Conservation (phyloP, 2,329 filamentous ascomycete genomes). For the Tolypocladium tropicale region DNA sequence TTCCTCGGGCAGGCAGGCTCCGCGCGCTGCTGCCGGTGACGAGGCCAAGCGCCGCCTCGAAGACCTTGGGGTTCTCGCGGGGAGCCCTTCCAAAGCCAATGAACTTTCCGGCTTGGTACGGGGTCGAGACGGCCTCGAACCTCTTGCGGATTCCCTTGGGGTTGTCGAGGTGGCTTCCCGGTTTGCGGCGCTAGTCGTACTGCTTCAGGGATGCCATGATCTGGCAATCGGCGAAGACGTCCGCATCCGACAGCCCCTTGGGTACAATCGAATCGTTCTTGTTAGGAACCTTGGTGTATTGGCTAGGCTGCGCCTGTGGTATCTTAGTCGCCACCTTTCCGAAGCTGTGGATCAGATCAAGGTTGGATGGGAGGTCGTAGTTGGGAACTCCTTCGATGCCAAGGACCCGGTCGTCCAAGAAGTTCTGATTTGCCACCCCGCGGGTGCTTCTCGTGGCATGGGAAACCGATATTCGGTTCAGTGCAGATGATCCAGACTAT, state of each 20-base stretch:
- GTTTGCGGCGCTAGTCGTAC: slow-evolving; percentile 42
- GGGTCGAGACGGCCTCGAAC: slow-evolving; percentile 42
- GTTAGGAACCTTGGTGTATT: slow-evolving; percentile 48
- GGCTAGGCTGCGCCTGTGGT: slow-evolving; percentile 44
- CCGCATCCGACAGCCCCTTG: slow-evolving; percentile 36
- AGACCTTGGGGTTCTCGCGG: slow-evolving; percentile 35
- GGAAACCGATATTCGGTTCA: slow-evolving; percentile 29
- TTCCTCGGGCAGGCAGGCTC: slow-evolving; percentile 26
- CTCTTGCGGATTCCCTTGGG: slow-evolving; percentile 43
- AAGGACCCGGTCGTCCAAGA: slow-evolving; percentile 45
- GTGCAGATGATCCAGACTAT: slow-evolving; percentile 20
- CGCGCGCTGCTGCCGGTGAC: slow-evolving; percentile 30
- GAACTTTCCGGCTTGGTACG: slow-evolving; percentile 35
- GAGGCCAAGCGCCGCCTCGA: slow-evolving; percentile 40
- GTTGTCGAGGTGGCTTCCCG: slow-evolving; percentile 45
- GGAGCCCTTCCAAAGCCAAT: slow-evolving; percentile 36
- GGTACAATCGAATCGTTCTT: slow-evolving; percentile 47
- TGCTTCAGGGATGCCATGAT: slow-evolving; percentile 49
- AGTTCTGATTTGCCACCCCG: slow-evolving; percentile 41
- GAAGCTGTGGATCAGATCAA: slow-evolving; percentile 43
- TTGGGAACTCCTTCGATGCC: slow-evolving; percentile 51
- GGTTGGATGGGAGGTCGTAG: slow-evolving; percentile 47
- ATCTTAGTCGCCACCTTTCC: slow-evolving; percentile 41
- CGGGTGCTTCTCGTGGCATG: slow-evolving; percentile 55
- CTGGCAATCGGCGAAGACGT: slow-evolving; percentile 43